Conservation (phyloP, 1,284 basidiomycete genomes). For the Taiwanofungus camphoratus region DNA sequence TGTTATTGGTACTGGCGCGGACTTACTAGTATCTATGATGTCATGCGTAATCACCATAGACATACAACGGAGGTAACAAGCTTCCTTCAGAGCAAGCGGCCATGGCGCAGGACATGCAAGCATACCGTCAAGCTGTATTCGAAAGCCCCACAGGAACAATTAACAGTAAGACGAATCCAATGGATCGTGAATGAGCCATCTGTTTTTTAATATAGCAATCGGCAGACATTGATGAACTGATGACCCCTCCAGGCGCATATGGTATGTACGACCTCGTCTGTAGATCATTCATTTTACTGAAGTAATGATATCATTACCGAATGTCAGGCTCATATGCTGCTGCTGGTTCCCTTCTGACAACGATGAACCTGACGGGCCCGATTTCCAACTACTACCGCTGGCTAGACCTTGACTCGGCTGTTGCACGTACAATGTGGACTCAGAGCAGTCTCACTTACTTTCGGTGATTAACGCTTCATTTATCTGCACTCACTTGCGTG, state of each 20-base stretch:
- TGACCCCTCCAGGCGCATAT: slow-evolving; percentile 53
- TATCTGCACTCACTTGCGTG: too few species aligned
- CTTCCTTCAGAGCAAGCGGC: slow-evolving; percentile 37
- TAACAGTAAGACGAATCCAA: slow-evolving; percentile 49
- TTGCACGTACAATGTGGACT: slow-evolving; percentile 54
- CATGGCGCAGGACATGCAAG: slow-evolving; percentile 45
- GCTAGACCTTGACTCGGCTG: slow-evolving; percentile 61
- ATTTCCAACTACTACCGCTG: slow-evolving; percentile 53
- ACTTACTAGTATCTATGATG: too few species aligned
- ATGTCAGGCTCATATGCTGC: slow-evolving; percentile 59
- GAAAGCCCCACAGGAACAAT: slow-evolving; percentile 53
- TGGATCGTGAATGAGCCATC: too few species aligned
- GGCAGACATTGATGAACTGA: slow-evolving; percentile 50
- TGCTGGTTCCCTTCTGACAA: slow-evolving; percentile 57
- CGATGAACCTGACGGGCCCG: slow-evolving; percentile 35
- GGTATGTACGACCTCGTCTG: slow-evolving; percentile 31
- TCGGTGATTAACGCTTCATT: too few species aligned
- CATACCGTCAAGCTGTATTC: slow-evolving; percentile 54
- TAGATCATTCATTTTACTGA: too few species aligned
- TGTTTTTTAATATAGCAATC: too few species aligned
- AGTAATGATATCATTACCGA: not conserved
- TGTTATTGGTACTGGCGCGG: too few species aligned
- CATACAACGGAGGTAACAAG: slow-evolving; percentile 70
- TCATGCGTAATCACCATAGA: slow-evolving; percentile 34
- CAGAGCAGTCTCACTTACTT: slow-evolving; percentile 39